Percentiles rank a stretch among this genome's conserved stretches.
phyloP scores from a whole-genome alignment of 108 stramenopile species.

The Cyclotella choctawhatcheeana region DNA sequence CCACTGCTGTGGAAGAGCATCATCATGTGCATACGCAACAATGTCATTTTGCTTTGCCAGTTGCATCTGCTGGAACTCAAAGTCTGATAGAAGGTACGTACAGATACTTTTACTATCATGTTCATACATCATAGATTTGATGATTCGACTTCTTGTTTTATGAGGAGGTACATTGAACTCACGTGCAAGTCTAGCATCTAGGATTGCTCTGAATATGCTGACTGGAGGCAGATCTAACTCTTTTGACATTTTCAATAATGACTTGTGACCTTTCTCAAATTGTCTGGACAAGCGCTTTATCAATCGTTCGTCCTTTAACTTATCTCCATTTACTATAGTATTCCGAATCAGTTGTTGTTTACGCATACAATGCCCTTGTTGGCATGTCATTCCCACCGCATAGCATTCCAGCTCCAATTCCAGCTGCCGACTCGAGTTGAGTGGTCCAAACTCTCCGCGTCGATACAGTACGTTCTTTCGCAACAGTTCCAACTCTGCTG shows the following conservation, averaged over 20 bases:
- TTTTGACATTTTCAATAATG: constrained; percentile 21
- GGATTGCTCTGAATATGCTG: constrained; percentile 34
- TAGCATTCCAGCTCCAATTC: constrained; percentile 39
- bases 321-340: constrained; percentile 1
- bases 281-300: constrained; percentile 13
- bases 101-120: background rate
- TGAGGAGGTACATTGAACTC: constrained; percentile 4
- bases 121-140: constrained; percentile 33
- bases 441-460: constrained; percentile 39
- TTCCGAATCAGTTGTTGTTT: constrained; percentile 42
- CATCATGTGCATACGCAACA: constrained; percentile 15
- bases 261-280: constrained; percentile 11
- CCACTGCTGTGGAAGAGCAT: constrained; percentile 17
- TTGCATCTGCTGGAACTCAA: constrained; percentile 31
- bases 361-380: constrained; percentile 38
- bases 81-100: constrained; percentile 21
- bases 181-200: constrained; percentile 16
- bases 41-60: constrained; percentile 31
- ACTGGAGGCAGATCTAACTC: constrained; percentile 46
- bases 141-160: constrained; percentile 2
- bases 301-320: constrained; percentile 19
- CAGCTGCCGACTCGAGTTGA: constrained; percentile 17
- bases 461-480: constrained; percentile 23
- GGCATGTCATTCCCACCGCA: constrained; percentile 26
- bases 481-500: constrained; percentile 23